Conservation (phyloP, 1,139 yeast genomes). For the Candida sanyaensis region DNA sequence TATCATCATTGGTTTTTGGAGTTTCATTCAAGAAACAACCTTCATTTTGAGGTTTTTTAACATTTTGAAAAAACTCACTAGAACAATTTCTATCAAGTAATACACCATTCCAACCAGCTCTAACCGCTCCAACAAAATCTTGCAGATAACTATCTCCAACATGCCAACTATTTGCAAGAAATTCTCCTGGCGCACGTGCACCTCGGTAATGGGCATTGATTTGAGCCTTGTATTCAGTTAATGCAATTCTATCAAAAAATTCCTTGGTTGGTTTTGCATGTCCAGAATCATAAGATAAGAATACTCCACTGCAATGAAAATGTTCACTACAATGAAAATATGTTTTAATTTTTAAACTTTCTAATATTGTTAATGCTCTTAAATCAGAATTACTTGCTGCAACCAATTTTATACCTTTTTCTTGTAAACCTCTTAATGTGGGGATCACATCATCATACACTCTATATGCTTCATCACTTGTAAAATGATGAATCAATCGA, state of each 20-base stretch:
- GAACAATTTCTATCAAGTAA: conserved; percentile 45
- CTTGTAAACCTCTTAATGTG: conserved; percentile 36
- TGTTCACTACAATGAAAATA: conserved; percentile 38
- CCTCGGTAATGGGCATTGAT: conserved; percentile 9
- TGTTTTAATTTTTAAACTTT: conserved; percentile 42
- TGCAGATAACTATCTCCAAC: conserved; percentile 61
- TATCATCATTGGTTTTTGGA: background rate
- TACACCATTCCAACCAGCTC: conserved; percentile 65
- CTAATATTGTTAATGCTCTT: conserved; percentile 42
- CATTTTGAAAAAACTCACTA: conserved; percentile 23
- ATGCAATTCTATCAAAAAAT: conserved; percentile 45
- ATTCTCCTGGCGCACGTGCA: conserved; percentile 14
- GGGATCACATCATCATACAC: conserved; percentile 57
- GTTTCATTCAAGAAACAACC: conserved; percentile 10
- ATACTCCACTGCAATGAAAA: conserved; percentile 38
- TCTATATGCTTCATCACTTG: conserved; percentile 51
- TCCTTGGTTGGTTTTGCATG: conserved; percentile 50
- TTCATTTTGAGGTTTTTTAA: conserved; percentile 9
- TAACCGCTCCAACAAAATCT: conserved; percentile 53
- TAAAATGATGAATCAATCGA: conserved; percentile 48
- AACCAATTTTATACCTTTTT: conserved; percentile 37
- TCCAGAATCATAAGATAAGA: conserved; percentile 58
- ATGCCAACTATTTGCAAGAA: conserved; percentile 52
- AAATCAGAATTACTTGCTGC: conserved; percentile 65
- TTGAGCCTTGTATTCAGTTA: conserved; percentile 4